Evolutionary conservation across 805 yeast genomes (phyloP).

Genomic region (Vanderwaltozyma verrucispora): DNA sequence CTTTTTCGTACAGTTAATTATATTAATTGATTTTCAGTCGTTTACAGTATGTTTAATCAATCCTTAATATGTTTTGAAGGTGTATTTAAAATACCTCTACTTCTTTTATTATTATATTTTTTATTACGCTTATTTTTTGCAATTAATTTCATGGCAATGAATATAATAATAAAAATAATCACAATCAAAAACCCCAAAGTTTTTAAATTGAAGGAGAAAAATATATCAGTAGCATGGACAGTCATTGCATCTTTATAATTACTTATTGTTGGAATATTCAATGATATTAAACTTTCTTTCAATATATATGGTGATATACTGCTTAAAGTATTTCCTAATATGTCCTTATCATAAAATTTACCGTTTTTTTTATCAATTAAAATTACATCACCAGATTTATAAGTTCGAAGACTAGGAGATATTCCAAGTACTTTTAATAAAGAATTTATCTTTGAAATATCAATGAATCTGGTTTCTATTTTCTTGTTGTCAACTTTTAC

Average conservation of each 20-base stretch:
- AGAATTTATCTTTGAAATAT: constrained; percentile 31
- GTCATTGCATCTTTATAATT: not conserved
- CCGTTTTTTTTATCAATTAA: constrained; percentile 36
- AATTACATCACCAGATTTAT: constrained; percentile 43
- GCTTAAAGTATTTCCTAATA: constrained; percentile 30
- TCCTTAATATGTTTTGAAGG: not conserved
- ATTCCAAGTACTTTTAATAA: constrained; percentile 20
- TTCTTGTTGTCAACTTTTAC: constrained; percentile 35
- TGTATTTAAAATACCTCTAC: not conserved
- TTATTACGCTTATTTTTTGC: not conserved
- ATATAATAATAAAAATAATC: too few relatives aligned
- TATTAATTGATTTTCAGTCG: too few relatives aligned
- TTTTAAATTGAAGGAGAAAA: too few relatives aligned
- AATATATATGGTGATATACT: not conserved
- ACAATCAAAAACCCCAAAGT: too few relatives aligned
- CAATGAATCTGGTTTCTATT: constrained; percentile 41
- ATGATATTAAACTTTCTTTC: constrained; percentile 1
- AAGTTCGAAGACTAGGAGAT: not conserved
- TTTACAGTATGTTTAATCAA: too few relatives aligned
- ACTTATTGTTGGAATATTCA: not conserved
- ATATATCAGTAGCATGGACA: not conserved
- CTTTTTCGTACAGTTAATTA: too few relatives aligned
- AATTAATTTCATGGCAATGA: not conserved
- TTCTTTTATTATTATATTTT: not conserved
- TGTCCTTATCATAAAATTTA: constrained; percentile 25